Evolutionary conservation across 1,284 basidiomycete species (phyloP).

Genomic region (Malassezia arunalokei): DNA sequence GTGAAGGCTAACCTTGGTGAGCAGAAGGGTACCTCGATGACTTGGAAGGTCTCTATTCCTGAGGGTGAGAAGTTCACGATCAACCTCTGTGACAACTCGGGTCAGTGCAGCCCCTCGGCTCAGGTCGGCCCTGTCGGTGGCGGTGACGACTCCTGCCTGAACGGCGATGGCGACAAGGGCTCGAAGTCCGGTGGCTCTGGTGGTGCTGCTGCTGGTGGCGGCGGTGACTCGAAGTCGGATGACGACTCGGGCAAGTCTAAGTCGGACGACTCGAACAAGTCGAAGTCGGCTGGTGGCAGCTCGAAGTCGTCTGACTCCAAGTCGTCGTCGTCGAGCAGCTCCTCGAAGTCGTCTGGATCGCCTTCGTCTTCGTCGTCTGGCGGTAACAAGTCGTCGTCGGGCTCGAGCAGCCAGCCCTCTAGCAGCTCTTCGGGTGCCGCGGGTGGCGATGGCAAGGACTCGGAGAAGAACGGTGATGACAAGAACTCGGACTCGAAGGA

Average conservation of each 20-base stretch:
- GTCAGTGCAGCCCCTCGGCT: not conserved
- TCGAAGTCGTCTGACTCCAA: not conserved
- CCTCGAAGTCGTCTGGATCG: not conserved
- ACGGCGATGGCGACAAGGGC: not conserved
- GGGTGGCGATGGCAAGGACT: not conserved
- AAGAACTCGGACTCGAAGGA: not conserved
- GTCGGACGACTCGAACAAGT: not conserved
- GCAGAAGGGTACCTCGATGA: not conserved
- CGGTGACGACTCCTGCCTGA: constrained; percentile 3
- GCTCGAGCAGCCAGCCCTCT: not conserved
- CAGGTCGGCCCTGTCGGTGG: not conserved
- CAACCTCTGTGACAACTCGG: constrained; percentile 16
- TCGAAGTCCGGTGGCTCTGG: not conserved
- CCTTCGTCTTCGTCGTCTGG: not conserved
- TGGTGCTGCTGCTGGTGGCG: constrained; percentile 3
- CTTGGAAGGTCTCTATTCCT: constrained; percentile 18
- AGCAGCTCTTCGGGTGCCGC: not conserved
- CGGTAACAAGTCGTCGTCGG: not conserved
- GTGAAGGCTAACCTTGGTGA: not conserved
- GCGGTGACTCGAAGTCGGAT: not conserved
- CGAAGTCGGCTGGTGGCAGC: not conserved
- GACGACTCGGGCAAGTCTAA: not conserved
- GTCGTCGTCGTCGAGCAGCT: constrained; percentile 1
- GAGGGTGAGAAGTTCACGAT: constrained; percentile 17
- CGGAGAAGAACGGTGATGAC: not conserved